These are phyloP conservation scores for Ormosia semicastrata DNA, from an alignment of 306 rosid species.

Conservation along the genomic window DNA sequence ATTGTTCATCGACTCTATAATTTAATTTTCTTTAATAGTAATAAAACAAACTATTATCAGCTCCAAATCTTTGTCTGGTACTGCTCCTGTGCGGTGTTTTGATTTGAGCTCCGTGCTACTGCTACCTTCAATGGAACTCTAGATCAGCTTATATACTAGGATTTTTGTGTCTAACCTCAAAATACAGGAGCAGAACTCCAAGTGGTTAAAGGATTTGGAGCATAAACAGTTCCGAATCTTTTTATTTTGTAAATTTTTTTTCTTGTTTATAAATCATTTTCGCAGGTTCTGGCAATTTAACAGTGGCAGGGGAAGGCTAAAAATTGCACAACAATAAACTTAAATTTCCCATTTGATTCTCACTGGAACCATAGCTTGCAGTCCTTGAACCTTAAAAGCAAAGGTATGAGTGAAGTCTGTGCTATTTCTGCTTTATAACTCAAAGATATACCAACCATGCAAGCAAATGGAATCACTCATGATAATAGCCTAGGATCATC, in stretches of 20 bases:
- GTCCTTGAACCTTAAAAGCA: slow-evolving; percentile 15
- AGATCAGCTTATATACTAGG: slow-evolving; percentile 29
- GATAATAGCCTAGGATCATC: slow-evolving; percentile 31
- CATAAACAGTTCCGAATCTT: background rate
- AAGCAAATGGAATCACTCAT: slow-evolving; percentile 6
- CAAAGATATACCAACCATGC: slow-evolving; percentile 36
- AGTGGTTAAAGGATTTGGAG: slow-evolving; percentile 19
- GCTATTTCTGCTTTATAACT: slow-evolving; percentile 29
- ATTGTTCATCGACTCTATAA: background rate
- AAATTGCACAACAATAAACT: background rate
- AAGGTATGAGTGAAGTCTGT: slow-evolving; percentile 22
- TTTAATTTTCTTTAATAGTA: background rate
- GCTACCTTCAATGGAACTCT: slow-evolving; percentile 34
- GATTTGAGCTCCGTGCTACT: slow-evolving; percentile 35
- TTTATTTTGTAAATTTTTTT: background rate
- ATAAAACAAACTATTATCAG: background rate
- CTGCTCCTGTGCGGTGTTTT: background rate
- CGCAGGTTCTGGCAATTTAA: background rate
- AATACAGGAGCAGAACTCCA: background rate
- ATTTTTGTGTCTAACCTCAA: slow-evolving; percentile 16
- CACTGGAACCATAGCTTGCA: background rate
- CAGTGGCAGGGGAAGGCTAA: slow-evolving; percentile 14
- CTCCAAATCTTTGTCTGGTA: background rate
- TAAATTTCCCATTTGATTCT: background rate
- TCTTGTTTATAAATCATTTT: slow-evolving; percentile 3